Base-by-base conservation (phyloP, 768 basidiomycete genomes). In the Mycena rebaudengoi region DNA sequence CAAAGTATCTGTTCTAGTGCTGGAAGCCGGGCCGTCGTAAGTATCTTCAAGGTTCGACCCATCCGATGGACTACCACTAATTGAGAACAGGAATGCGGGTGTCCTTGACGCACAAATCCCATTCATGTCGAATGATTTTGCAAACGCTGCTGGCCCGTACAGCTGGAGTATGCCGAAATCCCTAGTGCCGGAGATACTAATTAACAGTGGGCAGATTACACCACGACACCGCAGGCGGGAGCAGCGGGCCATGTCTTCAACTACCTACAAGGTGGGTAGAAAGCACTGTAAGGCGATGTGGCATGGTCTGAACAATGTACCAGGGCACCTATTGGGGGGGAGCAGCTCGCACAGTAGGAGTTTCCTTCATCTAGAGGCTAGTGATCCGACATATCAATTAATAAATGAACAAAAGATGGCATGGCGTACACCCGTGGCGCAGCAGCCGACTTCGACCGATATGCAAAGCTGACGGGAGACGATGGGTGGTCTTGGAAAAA, bases 401-500 rank as follows among this genome's bases (percentile, higher is more conserved):
- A 52, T 35, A 8, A 33, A n/a, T n/a, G n/a, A n/a, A n/a, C 3
- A 20, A 18, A 6, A 40, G 52, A 56, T 26, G 54, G 54, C 3
- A 41, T 56, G 26, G 59, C 43, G 11, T 76, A 72, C 37, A 74
- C 72, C 18, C 68, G 75, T 41, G 75, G 75, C 5, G 63, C 74
- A 1, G 61, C 64, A 28, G 73, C 70, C 10, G 74, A 76, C 50
- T 76, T 45, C 20, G 61, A 76, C 37, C 71, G 71, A 6, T 72
- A 55, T 39, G 75, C 74, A 2, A 44, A 37, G 1, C 40, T 73
- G 35, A 68, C 73, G 20, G 71, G 70, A 7, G 75, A 76, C 53
- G 29, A 49, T 18, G 75, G 73, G 13, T 76, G 75, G 75, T 74
- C 73, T 26, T 76, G 75, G 75, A 57, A 74, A 33, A 58, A 32